Evolutionary conservation across 1,284 basidiomycete genomes (phyloP), one percentile per base, ranked within the genome.

Genomic region (Coniferiporia sulphurascens): DNA sequence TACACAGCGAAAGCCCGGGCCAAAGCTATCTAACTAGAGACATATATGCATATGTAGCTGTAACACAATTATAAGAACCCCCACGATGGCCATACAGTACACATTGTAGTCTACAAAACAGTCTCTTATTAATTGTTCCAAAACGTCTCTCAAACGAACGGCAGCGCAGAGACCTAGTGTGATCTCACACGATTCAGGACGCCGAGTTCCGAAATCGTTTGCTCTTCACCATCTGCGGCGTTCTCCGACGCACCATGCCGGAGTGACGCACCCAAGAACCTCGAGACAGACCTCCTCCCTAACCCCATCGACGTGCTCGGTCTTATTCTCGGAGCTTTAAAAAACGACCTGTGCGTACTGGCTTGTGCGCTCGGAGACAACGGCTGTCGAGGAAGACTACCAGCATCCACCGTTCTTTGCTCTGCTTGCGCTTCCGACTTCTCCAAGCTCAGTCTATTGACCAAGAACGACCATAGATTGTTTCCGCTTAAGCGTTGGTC

Each of bases 401-500:
- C 49, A 4, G 49, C 49, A 32, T 32, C 49, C 9, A 3, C 27
- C 49, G 34, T 13, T 21, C 21, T 9, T 7, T 46, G 56, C n/a
- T 57, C 56, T 10, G 19, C 56, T 15, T 51, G 34, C 32, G 58
- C 58, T 21, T 59, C 52, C 8, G 22, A 48, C 49, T 61, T 61
- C 55, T 61, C 59, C 41, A 57, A 50, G 27, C 55, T 59, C 52
- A 58, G 50, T n/a, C 19, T 32, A 36, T 62, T 62, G 51, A 85
- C 74, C 46, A 89, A 70, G 48, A 82, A 72, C 17, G 78, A 75
- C 90, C 89, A 91, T 34, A 92, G 73, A 63, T 79, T 84, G 65
- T 91, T 91, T 45, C 75, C 84, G 65, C 79, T 86, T 64, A 87
- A 69, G 15, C 76, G 67, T 57, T 74, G 75, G 62, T 86, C 83